A percentile compares a stretch with the other conserved stretches of the same genome.
Evolutionary conservation across 202 grass and related monocot genomes (phyloP).

Genomic region (Zizania palustris): DNA sequence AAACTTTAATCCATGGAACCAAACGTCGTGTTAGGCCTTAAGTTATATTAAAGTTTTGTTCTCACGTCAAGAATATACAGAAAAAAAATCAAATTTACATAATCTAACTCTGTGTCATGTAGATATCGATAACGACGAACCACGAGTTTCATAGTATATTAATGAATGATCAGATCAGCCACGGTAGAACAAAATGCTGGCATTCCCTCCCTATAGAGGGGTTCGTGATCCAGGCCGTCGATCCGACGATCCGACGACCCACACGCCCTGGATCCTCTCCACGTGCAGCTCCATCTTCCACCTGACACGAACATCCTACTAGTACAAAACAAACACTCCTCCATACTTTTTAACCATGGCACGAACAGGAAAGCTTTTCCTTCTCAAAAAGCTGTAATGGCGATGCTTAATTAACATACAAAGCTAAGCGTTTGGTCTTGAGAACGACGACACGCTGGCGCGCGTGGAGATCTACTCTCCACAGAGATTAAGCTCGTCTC

Average conservation of each 20-base stretch:
- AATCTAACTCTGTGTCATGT: not conserved
- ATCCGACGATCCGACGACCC: slow-evolving; percentile 7
- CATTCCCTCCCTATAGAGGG: too few relatives aligned
- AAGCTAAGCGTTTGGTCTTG: slow-evolving; percentile 29
- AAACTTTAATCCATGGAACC: too few relatives aligned
- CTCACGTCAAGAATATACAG: not conserved
- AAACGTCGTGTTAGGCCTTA: not conserved
- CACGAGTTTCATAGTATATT: not conserved
- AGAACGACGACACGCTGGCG: slow-evolving; percentile 42
- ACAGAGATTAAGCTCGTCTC: slow-evolving; percentile 35
- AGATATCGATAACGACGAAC: not conserved
- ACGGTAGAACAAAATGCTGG: not conserved
- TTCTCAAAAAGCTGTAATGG: slow-evolving; percentile 63
- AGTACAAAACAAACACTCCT: not conserved
- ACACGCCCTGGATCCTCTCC: not conserved
- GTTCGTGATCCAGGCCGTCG: not conserved
- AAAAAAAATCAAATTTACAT: not conserved
- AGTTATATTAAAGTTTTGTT: not conserved
- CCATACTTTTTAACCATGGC: slow-evolving; percentile 27
- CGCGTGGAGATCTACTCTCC: slow-evolving; percentile 13
- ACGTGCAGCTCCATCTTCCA: slow-evolving; percentile 1
- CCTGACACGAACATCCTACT: not conserved
- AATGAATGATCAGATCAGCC: not conserved
- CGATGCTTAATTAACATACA: slow-evolving; percentile 48
- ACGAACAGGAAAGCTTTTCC: slow-evolving; percentile 46